A percentile compares a stretch with the other conserved stretches of the same genome.
Conservation (phyloP, 768 basidiomycete genomes). For the Mycena kentingensis region DNA sequence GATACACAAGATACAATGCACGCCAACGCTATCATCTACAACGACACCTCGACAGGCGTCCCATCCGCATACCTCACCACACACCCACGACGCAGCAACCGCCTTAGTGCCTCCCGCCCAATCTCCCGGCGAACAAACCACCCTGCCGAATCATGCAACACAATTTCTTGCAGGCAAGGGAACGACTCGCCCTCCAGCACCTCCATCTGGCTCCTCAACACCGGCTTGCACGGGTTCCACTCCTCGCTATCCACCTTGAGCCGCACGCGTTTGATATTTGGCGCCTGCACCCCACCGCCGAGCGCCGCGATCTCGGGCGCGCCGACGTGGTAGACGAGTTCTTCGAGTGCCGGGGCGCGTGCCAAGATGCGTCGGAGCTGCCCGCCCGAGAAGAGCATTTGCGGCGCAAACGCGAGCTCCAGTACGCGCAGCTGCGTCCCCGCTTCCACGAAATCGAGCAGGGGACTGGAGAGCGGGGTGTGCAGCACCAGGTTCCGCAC, state of each 20-base stretch:
- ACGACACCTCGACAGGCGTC: not conserved
- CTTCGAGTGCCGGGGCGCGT: constrained; percentile 11
- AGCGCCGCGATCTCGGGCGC: constrained; percentile 15
- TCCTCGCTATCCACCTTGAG: constrained; percentile 13
- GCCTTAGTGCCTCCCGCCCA: not conserved
- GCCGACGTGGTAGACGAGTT: constrained; percentile 16
- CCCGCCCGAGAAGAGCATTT: constrained; percentile 11
- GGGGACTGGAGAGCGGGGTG: constrained; percentile 8
- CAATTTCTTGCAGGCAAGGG: constrained; percentile 3
- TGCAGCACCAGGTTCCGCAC: constrained; percentile 16
- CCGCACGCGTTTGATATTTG: constrained; percentile 6
- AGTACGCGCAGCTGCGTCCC: constrained; percentile 10
- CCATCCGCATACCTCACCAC: constrained; percentile 2
- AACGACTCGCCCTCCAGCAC: constrained; percentile 5
- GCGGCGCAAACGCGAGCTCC: constrained; percentile 16
- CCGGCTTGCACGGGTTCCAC: constrained; percentile 8
- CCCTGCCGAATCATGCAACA: constrained; percentile 3
- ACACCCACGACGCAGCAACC: constrained; percentile 2
- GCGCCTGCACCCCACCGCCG: not conserved
- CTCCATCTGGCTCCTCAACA: constrained; percentile 1
- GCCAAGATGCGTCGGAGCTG: constrained; percentile 11
- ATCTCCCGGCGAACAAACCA: constrained; percentile 1
- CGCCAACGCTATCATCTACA: too few relatives aligned
- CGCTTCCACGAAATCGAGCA: constrained; percentile 12
- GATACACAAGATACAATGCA: too few relatives aligned